These are phyloP conservation scores for Rutstroemia sp. DNA, from an alignment of 2,329 filamentous ascomycete species.

Conservation along the genomic window DNA sequence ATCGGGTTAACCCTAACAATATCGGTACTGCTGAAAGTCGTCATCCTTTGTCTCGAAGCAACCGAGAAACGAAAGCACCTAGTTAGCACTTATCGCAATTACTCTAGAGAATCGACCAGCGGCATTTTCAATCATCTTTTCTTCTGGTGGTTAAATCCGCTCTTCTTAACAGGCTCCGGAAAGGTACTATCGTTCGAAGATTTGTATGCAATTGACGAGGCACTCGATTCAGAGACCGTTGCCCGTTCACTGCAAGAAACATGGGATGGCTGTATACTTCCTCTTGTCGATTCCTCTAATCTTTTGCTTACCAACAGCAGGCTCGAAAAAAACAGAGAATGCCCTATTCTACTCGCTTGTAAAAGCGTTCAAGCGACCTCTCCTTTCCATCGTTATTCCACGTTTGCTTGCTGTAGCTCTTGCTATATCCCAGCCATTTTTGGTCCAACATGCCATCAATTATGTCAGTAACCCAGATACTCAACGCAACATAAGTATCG, in stretches of 20 bases:
- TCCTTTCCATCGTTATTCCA: background rate
- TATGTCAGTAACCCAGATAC: slow-evolving; percentile 18
- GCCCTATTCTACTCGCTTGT: background rate
- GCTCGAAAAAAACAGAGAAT: background rate
- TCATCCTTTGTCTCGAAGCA: slow-evolving; percentile 20
- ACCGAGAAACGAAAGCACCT: slow-evolving; percentile 16
- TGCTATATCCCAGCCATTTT: slow-evolving; percentile 12
- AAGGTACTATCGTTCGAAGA: slow-evolving; percentile 28
- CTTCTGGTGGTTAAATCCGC: slow-evolving; percentile 32
- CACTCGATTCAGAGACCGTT: slow-evolving; percentile 7
- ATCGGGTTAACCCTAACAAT: slow-evolving; percentile 13
- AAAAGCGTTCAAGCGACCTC: background rate
- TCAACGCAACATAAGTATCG: slow-evolving; percentile 2
- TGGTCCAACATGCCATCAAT: slow-evolving; percentile 8
- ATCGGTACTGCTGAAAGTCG: slow-evolving; percentile 16
- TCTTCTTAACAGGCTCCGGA: slow-evolving; percentile 29
- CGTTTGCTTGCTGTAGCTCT: slow-evolving; percentile 17
- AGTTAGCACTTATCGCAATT: slow-evolving; percentile 11
- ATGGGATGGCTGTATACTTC: slow-evolving; percentile 14
- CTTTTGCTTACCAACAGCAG: background rate
- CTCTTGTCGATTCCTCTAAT: background rate
- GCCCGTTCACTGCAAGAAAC: slow-evolving; percentile 6
- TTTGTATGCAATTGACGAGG: slow-evolving; percentile 19
- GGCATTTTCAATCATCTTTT: slow-evolving; percentile 30
- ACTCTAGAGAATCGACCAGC: slow-evolving; percentile 27